Conservation (phyloP, 495 filamentous ascomycete genomes). For the Xylaria grammica region DNA sequence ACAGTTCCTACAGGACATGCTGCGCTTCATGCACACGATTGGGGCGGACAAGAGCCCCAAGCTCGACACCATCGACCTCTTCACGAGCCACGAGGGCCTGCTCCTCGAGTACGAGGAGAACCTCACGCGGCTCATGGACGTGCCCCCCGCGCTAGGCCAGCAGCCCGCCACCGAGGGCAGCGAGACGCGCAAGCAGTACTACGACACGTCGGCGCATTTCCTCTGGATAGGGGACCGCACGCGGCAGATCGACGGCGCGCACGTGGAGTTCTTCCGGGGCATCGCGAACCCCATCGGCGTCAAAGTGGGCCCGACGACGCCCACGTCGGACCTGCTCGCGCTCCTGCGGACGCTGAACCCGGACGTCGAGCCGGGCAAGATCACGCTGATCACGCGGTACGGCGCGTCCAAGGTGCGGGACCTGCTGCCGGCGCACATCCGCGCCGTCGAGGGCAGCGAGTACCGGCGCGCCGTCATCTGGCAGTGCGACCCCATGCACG, state of each 20-base stretch:
- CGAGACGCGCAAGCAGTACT: conserved; percentile 59
- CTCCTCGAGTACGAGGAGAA: conserved; percentile 93
- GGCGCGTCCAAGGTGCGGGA: conserved; percentile 73
- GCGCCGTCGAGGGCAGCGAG: conserved; percentile 72
- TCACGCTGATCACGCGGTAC: conserved; percentile 95
- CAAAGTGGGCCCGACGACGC: conserved; percentile 90
- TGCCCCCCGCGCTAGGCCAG: conserved; percentile 51
- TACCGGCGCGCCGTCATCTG: conserved; percentile 84
- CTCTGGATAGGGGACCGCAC: conserved; percentile 98
- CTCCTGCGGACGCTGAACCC: conserved; percentile 89
- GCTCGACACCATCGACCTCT: conserved; percentile 93
- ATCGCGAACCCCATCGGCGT: conserved; percentile 95
- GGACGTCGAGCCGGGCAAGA: conserved; percentile 77
- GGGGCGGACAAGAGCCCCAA: conserved; percentile 85
- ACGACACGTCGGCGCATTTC: conserved; percentile 94
- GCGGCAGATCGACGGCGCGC: conserved; percentile 86
- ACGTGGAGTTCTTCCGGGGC: conserved; percentile 97
- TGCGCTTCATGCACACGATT: conserved; percentile 94
- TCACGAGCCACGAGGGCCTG: conserved; percentile 92
- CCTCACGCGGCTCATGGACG: conserved; percentile 75
- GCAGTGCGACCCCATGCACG: conserved; percentile 99
- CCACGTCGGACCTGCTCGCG: conserved; percentile 68
- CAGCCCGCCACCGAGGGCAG: not conserved
- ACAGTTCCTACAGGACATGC: conserved; percentile 82
- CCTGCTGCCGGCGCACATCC: conserved; percentile 81